Evolutionary conservation across 768 basidiomycete species (phyloP), one percentile per base, ranked within the genome.

Genomic region (Mycena alexandri): DNA sequence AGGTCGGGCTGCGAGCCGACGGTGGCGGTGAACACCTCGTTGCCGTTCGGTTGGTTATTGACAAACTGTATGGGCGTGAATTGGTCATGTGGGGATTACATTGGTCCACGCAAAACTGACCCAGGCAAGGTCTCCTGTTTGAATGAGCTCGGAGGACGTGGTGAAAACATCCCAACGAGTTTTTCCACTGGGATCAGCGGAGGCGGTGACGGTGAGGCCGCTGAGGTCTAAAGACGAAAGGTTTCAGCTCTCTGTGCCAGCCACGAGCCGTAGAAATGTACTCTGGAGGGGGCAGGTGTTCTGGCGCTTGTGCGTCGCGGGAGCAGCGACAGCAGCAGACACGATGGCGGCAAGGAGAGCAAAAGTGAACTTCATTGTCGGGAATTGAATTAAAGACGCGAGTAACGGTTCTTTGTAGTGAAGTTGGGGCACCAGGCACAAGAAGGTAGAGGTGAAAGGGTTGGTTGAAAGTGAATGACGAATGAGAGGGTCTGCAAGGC

Each of bases 1-100:
- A 69, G 33, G 34, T 61, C 43, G 22, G 62, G 63, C 51, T 60
- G 67, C 47, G 56, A 56, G 19, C 57, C 58, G 58, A 43, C 63
- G 17, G 62, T 16, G 43, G 67, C 67, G 33, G 67, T 69, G 53
- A 69, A 69, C 2, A 69, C 52, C 21, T 69, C 67, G 52, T 69
- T 69, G 2, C 52, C 62, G 51, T 64, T 64, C 43, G 67, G 63
- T 43, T 69, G 67, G 52, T 56, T 50, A 10, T 64, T 60, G 22
- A 2, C 8, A 21, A 69, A 69, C 67, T 69, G 38, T 9, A 14
- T 2, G 38, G 2, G 38, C 5, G 42, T 33, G 33, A 19, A 22
- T n/a, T 5, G 11, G 8, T 14, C 43, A 24, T 41, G 9, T 29
- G 16, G 13, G 12, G 21, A 21, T 19, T n/a, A 17, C 0, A 43